These are phyloP conservation scores for Phytopythium ostracodes DNA, from an alignment of 352 stramenopile species.

Conservation along the genomic window DNA sequence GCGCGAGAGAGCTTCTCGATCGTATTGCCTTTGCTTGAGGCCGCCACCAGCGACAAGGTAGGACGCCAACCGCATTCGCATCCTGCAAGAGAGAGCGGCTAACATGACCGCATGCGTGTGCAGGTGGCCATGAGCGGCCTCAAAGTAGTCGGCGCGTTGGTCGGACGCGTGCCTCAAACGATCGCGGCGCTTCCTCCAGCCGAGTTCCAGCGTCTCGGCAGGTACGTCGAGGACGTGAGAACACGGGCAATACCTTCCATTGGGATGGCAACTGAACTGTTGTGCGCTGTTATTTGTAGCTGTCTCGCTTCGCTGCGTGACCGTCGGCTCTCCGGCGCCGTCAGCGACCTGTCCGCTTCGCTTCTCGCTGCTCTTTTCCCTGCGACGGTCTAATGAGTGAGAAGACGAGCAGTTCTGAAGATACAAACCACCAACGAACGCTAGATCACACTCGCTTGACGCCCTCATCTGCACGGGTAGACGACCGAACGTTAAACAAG, in stretches of 20 bases:
- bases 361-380: slow-evolving; percentile 1
- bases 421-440: no score
- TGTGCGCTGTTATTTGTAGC: background rate
- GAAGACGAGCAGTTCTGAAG: background rate
- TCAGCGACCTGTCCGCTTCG: background rate
- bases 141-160: slow-evolving; percentile 50
- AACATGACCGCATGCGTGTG: no score
- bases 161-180: slow-evolving; percentile 43
- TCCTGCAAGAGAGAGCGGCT: no score
- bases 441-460: no score
- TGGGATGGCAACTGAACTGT: no score
- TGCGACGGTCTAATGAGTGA: background rate
- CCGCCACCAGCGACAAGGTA: slow-evolving; percentile 19
- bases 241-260: no score
- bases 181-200: slow-evolving; percentile 19
- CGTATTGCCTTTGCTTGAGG: slow-evolving; percentile 17
- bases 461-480: no score
- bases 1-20: slow-evolving; percentile 21
- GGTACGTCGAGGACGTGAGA: slow-evolving; percentile 12
- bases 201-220: slow-evolving; percentile 24
- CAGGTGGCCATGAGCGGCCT: slow-evolving; percentile 51
- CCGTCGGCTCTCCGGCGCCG: background rate
- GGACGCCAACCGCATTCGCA: background rate
- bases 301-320: slow-evolving; percentile 1
- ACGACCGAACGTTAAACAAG: background rate